Evolutionary conservation across 441 rosid genomes (phyloP).

Genomic region (Biscutella auriculata): DNA sequence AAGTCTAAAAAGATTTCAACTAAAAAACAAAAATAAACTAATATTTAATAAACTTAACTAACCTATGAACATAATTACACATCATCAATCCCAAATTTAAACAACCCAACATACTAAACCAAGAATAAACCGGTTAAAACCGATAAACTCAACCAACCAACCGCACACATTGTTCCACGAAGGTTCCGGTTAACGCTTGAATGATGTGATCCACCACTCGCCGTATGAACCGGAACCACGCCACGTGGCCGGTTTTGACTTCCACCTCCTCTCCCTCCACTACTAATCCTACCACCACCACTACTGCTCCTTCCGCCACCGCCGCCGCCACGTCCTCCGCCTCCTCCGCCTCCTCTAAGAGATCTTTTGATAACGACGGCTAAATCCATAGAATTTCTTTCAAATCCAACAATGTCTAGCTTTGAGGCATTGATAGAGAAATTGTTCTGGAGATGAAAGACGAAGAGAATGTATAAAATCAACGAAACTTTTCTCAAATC

Average conservation of each 20-base stretch:
- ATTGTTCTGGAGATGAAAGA: background rate
- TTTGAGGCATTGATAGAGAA: background rate
- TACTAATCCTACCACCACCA: too few relatives aligned
- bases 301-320: background rate
- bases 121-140: constrained; percentile 5
- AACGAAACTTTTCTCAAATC: constrained; percentile 3
- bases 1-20: too few relatives aligned
- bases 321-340: background rate
- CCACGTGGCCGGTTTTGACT: background rate
- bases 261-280: background rate
- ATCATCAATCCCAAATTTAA: background rate
- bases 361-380: constrained; percentile 8
- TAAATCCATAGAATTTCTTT: background rate
- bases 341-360: background rate
- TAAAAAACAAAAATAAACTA: too few relatives aligned
- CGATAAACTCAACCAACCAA: constrained; percentile 9
- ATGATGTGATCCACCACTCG: background rate
- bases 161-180: background rate
- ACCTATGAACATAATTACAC: background rate
- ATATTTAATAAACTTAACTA: too few relatives aligned
- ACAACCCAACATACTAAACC: background rate
- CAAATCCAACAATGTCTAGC: background rate
- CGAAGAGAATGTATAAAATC: constrained; percentile 9
- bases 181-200: constrained; percentile 1
- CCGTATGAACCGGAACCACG: background rate